Conservation (phyloP, 139 green algal species). For the Marvania coccoides region DNA sequence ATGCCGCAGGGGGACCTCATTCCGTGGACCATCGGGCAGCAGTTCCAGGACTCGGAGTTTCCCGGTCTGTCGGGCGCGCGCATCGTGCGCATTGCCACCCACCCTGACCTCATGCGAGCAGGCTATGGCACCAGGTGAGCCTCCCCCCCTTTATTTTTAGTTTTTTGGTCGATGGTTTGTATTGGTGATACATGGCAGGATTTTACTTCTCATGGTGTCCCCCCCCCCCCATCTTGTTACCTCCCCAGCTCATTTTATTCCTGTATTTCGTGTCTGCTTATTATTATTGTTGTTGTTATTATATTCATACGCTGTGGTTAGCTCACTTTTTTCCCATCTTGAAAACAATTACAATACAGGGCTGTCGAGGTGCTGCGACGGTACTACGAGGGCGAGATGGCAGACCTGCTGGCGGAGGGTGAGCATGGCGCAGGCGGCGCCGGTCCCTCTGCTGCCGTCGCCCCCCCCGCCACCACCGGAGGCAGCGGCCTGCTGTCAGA, state of each 20-base stretch:
- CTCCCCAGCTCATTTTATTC: too few species aligned
- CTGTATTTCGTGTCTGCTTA: too few species aligned
- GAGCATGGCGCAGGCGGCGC: constrained; percentile 10
- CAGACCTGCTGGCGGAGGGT: constrained; percentile 32
- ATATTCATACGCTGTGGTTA: too few species aligned
- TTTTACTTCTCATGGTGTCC: too few species aligned
- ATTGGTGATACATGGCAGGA: too few species aligned
- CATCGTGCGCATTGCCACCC: constrained; percentile 91
- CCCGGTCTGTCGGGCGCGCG: constrained; percentile 79
- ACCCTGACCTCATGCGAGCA: constrained; percentile 78
- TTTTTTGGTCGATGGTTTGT: too few species aligned
- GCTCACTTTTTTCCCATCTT: too few species aligned
- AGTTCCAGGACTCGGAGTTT: constrained; percentile 94
- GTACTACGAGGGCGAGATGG: constrained; percentile 65
- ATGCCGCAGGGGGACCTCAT: constrained; percentile 90
- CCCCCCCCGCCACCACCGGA: background rate
- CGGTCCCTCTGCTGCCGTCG: background rate
- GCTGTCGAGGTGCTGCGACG: constrained; percentile 53
- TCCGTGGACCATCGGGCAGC: constrained; percentile 94
- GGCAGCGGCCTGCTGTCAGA: constrained; percentile 57
- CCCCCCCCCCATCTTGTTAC: too few species aligned
- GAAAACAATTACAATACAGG: too few species aligned
- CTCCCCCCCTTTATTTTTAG: too few species aligned
- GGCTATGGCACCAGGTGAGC: constrained; percentile 63
- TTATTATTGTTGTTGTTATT: too few species aligned